Conservation (phyloP, 2,329 filamentous ascomycete species). For the Xylaria sp. region DNA sequence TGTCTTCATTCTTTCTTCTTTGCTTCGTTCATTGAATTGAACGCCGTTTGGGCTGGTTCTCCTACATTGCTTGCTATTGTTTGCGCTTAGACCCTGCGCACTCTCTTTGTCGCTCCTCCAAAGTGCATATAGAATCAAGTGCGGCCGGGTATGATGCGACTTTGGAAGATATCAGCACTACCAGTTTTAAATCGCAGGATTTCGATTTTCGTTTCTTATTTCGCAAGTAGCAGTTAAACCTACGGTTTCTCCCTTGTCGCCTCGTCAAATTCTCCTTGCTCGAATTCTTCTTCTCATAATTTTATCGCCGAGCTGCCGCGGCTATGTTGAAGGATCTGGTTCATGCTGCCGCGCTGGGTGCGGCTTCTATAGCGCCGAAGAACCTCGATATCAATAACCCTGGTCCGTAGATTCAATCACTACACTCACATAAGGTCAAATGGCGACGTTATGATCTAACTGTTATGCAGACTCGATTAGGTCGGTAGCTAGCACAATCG, state of each 20-base stretch:
- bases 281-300: not conserved
- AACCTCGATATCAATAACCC: slow-evolving; percentile 54
- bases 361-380: slow-evolving; percentile 50
- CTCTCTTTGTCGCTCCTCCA: not conserved
- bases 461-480: slow-evolving; percentile 66
- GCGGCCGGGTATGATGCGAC: not conserved
- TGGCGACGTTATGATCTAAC: slow-evolving; percentile 15
- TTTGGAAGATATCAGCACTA: not conserved
- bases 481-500: slow-evolving; percentile 69
- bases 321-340: slow-evolving; percentile 48
- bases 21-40: slow-evolving; percentile 2
- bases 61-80: slow-evolving; percentile 16
- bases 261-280: not conserved
- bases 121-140: not conserved
- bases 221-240: not conserved
- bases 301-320: not conserved
- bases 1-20: slow-evolving; percentile 1
- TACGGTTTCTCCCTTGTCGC: not conserved
- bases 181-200: not conserved
- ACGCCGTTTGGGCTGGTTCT: not conserved
- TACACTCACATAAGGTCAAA: not conserved
- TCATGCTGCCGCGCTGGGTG: slow-evolving; percentile 44
- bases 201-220: not conserved
- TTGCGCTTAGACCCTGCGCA: not conserved
- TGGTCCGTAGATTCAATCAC: slow-evolving; percentile 32